phyloP scores from a whole-genome alignment of 1,139 yeast species.

The Hansenula sp. region DNA sequence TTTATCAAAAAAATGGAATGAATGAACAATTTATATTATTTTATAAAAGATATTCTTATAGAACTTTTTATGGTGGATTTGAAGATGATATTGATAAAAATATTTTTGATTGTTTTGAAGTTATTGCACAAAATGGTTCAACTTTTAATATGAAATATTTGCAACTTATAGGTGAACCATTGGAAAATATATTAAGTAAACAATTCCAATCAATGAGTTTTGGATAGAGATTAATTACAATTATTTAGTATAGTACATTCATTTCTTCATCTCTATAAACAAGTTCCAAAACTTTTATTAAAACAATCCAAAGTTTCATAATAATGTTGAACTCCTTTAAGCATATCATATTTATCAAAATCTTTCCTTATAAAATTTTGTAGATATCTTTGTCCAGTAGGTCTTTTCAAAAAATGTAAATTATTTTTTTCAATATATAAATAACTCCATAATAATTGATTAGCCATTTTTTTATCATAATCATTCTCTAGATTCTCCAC shows the following conservation, averaged over 20 bases:
- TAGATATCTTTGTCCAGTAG: not conserved
- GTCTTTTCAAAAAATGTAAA: not conserved
- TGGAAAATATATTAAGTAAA: too few relatives aligned
- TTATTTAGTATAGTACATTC: not conserved
- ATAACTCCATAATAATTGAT: not conserved
- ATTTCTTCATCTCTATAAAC: not conserved
- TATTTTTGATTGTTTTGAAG: slow-evolving; percentile 6
- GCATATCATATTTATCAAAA: not conserved
- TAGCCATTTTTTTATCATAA: not conserved
- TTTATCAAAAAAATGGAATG: not conserved
- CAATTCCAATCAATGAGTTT: too few relatives aligned
- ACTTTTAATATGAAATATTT: not conserved
- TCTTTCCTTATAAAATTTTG: not conserved
- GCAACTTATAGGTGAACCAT: not conserved
- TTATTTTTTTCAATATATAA: not conserved
- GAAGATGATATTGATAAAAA: slow-evolving; percentile 14
- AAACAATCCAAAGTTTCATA: not conserved
- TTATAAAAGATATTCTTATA: not conserved
- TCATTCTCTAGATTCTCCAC: not conserved
- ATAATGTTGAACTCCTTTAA: not conserved
- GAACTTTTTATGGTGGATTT: slow-evolving; percentile 8
- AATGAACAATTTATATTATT: not conserved
- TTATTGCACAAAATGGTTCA: not conserved
- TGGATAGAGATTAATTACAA: not conserved
- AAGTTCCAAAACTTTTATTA: not conserved